Evolutionary conservation across 1,139 yeast species (phyloP).

Genomic region (Geotrichum bryndzae): DNA sequence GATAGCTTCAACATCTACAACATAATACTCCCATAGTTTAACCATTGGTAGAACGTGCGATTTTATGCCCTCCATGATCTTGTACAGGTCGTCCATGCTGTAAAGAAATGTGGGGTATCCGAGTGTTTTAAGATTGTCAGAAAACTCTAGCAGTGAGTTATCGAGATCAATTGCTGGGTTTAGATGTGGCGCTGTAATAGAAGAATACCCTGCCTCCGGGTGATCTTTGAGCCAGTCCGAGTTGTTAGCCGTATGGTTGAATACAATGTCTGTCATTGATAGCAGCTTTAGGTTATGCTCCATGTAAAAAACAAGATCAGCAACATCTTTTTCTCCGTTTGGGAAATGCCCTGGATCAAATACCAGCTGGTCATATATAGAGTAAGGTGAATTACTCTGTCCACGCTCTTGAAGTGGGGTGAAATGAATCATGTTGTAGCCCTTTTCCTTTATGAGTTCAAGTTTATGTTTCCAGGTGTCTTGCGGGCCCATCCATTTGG

Average conservation of each 20-base stretch:
- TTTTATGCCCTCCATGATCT: conserved; percentile 59
- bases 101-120: conserved; percentile 57
- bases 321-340: conserved; percentile 43
- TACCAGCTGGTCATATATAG: conserved; percentile 75
- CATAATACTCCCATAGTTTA: conserved; percentile 84
- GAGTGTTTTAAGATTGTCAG: conserved; percentile 46
- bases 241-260: conserved; percentile 91
- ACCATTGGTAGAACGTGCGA: conserved; percentile 59
- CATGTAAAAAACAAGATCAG: conserved; percentile 43
- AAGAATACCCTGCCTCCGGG: conserved; percentile 88
- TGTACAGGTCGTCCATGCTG: conserved; percentile 48
- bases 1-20: conserved; percentile 44
- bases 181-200: conserved; percentile 83
- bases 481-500: conserved; percentile 81
- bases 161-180: conserved; percentile 81
- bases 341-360: conserved; percentile 67
- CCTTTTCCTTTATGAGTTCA: conserved; percentile 56
- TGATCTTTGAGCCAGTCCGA: conserved; percentile 78
- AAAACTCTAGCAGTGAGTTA: conserved; percentile 56
- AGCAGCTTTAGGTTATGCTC: conserved; percentile 56
- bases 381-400: conserved; percentile 83
- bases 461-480: conserved; percentile 63
- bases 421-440: conserved; percentile 92
- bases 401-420: conserved; percentile 92
- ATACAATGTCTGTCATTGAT: conserved; percentile 84